phyloP scores from a whole-genome alignment of 306 rosid species.

The Delonix regia region DNA sequence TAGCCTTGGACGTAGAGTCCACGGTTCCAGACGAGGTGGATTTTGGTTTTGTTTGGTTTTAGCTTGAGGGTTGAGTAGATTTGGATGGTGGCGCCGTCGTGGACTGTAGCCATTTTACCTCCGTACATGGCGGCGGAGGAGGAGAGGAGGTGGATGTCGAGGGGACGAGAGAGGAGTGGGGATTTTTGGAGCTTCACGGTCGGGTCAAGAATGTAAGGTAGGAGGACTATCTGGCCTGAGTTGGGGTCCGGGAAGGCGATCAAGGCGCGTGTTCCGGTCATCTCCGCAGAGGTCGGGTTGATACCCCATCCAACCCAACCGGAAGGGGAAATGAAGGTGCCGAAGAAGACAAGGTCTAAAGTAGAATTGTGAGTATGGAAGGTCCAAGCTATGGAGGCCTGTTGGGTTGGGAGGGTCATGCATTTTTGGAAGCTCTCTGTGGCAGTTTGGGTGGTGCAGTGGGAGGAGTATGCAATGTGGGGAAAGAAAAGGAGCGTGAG shows the following conservation, averaged over 20 bases:
- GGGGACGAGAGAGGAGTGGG: constrained; percentile 84
- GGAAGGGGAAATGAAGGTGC: constrained; percentile 91
- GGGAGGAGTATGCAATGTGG: constrained; percentile 53
- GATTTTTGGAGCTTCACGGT: constrained; percentile 74
- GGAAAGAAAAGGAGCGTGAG: constrained; percentile 42
- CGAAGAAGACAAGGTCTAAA: constrained; percentile 79
- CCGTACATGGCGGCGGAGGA: constrained; percentile 75
- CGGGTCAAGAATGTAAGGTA: constrained; percentile 80
- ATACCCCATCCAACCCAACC: constrained; percentile 98
- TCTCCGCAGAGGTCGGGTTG: constrained; percentile 74
- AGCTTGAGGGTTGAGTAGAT: constrained; percentile 69
- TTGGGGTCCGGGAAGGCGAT: constrained; percentile 86
- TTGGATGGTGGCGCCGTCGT: constrained; percentile 75
- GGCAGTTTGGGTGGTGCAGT: constrained; percentile 66
- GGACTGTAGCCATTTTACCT: constrained; percentile 77
- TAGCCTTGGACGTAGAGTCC: constrained; percentile 97
- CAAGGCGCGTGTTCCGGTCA: constrained; percentile 84
- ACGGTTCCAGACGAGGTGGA: constrained; percentile 85
- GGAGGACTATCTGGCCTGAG: constrained; percentile 74
- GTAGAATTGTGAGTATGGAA: constrained; percentile 73
- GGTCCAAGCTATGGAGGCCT: constrained; percentile 98
- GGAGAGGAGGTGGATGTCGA: constrained; percentile 70
- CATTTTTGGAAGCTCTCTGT: constrained; percentile 72
- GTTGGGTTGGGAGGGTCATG: constrained; percentile 85
- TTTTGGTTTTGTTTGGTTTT: constrained; percentile 63